These are phyloP conservation scores for Viola odorata DNA, from an alignment of 345 rosid genomes.

Conservation along the genomic window DNA sequence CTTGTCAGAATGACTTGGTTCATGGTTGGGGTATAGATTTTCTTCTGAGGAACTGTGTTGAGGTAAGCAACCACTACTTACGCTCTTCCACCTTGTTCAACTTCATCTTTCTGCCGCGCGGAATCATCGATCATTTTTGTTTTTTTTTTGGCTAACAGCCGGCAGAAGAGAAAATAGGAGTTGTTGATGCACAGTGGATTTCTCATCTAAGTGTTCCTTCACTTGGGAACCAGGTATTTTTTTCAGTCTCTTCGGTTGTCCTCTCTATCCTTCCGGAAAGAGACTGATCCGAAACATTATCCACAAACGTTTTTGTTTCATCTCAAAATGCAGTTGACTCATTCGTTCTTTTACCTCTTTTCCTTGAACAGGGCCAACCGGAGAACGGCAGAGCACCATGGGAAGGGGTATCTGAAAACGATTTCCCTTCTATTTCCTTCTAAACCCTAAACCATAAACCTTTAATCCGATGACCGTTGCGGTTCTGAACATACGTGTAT, in stretches of 20 bases:
- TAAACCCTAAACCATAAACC: neutral
- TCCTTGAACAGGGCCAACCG: slow-evolving; percentile 33
- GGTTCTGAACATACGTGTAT: neutral
- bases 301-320: too few species aligned
- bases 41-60: slow-evolving; percentile 57
- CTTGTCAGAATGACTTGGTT: slow-evolving; percentile 60
- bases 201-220: slow-evolving; percentile 65
- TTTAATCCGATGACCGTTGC: neutral
- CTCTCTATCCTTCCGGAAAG: too few species aligned
- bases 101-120: neutral
- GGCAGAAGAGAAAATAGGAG: slow-evolving; percentile 67
- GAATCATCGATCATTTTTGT: neutral
- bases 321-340: too few species aligned
- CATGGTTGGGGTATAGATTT: slow-evolving; percentile 86
- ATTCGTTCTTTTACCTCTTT: neutral
- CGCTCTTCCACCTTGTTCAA: slow-evolving; percentile 3
- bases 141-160: slow-evolving; percentile 30
- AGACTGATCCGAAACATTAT: too few species aligned
- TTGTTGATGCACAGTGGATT: slow-evolving; percentile 70
- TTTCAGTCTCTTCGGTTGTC: too few species aligned
- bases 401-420: slow-evolving; percentile 53
- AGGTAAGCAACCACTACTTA: slow-evolving; percentile 30
- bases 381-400: slow-evolving; percentile 46
- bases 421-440: neutral
- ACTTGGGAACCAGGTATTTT: slow-evolving; percentile 59